Evolutionary conservation across 2,329 filamentous ascomycete genomes (phyloP).

Genomic region (Pseudogymnoascus verrucosus): DNA sequence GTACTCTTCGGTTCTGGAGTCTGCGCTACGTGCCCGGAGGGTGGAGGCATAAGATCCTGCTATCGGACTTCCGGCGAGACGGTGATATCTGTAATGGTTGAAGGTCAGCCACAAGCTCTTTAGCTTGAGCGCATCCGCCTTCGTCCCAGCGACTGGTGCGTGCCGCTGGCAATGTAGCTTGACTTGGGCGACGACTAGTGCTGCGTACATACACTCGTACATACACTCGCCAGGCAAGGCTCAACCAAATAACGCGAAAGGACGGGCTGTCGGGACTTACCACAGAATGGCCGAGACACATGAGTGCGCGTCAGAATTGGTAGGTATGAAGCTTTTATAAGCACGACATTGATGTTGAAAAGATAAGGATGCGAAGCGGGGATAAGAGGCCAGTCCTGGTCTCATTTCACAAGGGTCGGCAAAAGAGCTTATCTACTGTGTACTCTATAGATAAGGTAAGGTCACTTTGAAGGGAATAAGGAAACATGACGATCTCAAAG

Average conservation of each 20-base stretch:
- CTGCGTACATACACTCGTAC: not conserved
- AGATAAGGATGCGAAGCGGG: slow-evolving; percentile 9
- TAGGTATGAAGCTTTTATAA: slow-evolving; percentile 6
- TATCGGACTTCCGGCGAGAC: slow-evolving; percentile 1
- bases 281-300: slow-evolving; percentile 7
- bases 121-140: not conserved
- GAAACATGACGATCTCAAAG: not conserved
- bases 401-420: slow-evolving; percentile 8
- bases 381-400: slow-evolving; percentile 8
- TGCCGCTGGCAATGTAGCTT: not conserved
- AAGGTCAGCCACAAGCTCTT: not conserved
- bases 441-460: slow-evolving; percentile 1
- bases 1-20: slow-evolving; percentile 47
- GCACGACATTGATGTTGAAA: slow-evolving; percentile 8
- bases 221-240: not conserved
- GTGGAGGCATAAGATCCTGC: slow-evolving; percentile 47
- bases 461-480: slow-evolving; percentile 2
- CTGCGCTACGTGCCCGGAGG: slow-evolving; percentile 47
- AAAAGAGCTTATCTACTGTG: slow-evolving; percentile 5
- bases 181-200: not conserved
- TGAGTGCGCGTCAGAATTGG: not conserved
- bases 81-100: slow-evolving; percentile 1
- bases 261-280: not conserved
- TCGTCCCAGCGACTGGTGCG: not conserved
- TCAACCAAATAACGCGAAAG: not conserved